A percentile compares a stretch with the other conserved stretches of the same genome.
phyloP scores from a whole-genome alignment of 2,329 filamentous ascomycete genomes.

The Cryphonectria parasitica region DNA sequence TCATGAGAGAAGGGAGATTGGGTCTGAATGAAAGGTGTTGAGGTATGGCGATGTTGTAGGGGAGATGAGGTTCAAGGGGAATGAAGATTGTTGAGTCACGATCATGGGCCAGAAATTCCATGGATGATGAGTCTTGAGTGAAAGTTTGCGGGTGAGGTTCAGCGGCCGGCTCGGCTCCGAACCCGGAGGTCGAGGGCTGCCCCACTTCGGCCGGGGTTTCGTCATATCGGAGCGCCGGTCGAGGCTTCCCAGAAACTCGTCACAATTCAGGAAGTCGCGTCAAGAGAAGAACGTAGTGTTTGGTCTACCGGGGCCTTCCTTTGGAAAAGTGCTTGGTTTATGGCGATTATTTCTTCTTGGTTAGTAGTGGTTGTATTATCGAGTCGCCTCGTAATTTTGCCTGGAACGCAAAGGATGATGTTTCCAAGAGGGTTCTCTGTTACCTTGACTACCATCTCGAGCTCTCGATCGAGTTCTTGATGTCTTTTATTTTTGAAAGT shows the following conservation, averaged over 20 bases:
- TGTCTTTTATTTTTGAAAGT: background rate
- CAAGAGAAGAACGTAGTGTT: background rate
- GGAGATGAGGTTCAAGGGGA: background rate
- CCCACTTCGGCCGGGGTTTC: conserved; percentile 13
- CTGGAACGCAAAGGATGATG: background rate
- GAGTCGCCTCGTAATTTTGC: background rate
- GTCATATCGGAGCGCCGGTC: background rate
- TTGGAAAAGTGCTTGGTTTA: too few species aligned
- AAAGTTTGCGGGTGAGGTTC: conserved; percentile 10
- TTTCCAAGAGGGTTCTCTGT: background rate
- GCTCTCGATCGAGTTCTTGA: background rate
- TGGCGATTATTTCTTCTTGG: background rate
- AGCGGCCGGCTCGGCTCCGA: conserved; percentile 23
- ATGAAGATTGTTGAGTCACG: conserved; percentile 28
- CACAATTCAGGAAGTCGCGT: background rate
- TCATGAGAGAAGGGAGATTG: background rate
- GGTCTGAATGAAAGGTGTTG: background rate
- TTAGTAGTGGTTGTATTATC: background rate
- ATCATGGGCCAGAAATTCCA: background rate
- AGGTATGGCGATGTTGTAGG: background rate
- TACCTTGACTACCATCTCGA: background rate
- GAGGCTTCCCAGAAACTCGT: background rate
- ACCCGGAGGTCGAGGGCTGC: conserved; percentile 20
- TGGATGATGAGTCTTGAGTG: conserved; percentile 6
- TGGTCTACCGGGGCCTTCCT: too few species aligned